phyloP scores from a whole-genome alignment of 805 yeast species.

The Isabelozyma gotoi region DNA sequence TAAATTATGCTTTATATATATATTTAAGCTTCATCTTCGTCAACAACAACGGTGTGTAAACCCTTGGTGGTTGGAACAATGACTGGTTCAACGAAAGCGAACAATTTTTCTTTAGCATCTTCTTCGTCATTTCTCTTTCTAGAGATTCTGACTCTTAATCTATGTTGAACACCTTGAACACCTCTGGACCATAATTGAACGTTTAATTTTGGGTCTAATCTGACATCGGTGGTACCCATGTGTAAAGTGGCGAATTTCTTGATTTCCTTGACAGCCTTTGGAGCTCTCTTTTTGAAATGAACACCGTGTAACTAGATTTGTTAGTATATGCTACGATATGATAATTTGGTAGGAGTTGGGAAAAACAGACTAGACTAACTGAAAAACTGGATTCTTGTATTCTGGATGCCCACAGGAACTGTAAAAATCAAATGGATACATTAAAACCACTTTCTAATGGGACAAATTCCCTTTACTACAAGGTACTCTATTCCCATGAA shows the following conservation, averaged over 20 bases:
- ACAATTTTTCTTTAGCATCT: conserved; percentile 96
- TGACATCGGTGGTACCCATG: conserved; percentile 99
- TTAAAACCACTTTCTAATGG: no score
- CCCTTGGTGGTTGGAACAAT: conserved; percentile 94
- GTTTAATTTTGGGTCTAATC: conserved; percentile 98
- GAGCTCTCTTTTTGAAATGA: conserved; percentile 99
- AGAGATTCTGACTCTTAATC: conserved; percentile 97
- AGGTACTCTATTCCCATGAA: no score
- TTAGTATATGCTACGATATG: conserved; percentile 34
- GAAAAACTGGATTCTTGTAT: not conserved
- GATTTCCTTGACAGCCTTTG: conserved; percentile 99
- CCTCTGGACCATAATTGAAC: conserved; percentile 99
- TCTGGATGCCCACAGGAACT: no score
- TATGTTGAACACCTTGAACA: conserved; percentile 97
- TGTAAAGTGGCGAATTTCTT: conserved; percentile 97
- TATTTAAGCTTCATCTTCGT: conserved; percentile 63
- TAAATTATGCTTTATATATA: not conserved
- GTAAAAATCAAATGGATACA: no score
- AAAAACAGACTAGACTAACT: not conserved
- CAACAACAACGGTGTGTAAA: conserved; percentile 96
- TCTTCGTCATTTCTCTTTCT: conserved; percentile 99
- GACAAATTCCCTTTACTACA: no score
- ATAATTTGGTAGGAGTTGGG: not conserved
- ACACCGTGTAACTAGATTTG: conserved; percentile 88
- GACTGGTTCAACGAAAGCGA: conserved; percentile 97